These are phyloP conservation scores for Podila minutissima DNA, from an alignment of 192 early-diverging fungal genomes.

Conservation along the genomic window DNA sequence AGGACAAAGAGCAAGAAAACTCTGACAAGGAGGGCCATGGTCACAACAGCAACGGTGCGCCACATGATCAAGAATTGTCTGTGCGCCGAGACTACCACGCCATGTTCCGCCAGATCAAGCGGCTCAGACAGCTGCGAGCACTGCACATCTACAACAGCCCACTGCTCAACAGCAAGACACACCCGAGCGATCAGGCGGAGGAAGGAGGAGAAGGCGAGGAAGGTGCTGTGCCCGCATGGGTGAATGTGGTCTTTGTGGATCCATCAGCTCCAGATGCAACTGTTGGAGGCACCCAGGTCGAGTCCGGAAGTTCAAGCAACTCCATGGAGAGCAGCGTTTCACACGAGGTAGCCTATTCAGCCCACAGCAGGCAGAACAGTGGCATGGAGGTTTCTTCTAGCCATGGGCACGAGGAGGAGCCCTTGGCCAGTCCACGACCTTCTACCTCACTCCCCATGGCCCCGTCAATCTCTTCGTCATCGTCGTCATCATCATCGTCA, in stretches of 20 bases:
- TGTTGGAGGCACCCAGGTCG: background rate
- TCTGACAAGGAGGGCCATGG: background rate
- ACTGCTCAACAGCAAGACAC: slow-evolving; percentile 2
- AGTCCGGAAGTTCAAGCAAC: background rate
- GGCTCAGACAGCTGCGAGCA: slow-evolving; percentile 5
- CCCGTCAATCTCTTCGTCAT: background rate
- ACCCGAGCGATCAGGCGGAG: background rate
- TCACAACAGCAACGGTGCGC: background rate
- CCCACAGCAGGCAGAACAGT: background rate
- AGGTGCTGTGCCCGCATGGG: background rate
- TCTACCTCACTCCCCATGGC: background rate
- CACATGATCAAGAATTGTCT: slow-evolving; percentile 12
- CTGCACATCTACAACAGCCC: slow-evolving; percentile 46
- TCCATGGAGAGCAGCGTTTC: background rate
- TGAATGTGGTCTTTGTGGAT: too few relatives aligned
- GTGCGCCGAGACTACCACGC: slow-evolving; percentile 29
- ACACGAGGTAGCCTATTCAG: background rate
- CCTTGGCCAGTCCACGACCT: too few relatives aligned
- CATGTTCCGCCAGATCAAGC: slow-evolving; percentile 35
- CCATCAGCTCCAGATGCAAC: background rate
- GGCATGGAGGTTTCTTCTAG: background rate
- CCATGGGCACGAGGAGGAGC: too few relatives aligned
- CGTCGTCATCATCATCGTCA: background rate
- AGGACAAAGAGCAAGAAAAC: background rate
- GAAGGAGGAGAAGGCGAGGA: background rate